Evolutionary conservation across 2,329 filamentous ascomycete species (phyloP), one percentile per base, ranked within the genome.

Genomic region (Diaporthe sp.): DNA sequence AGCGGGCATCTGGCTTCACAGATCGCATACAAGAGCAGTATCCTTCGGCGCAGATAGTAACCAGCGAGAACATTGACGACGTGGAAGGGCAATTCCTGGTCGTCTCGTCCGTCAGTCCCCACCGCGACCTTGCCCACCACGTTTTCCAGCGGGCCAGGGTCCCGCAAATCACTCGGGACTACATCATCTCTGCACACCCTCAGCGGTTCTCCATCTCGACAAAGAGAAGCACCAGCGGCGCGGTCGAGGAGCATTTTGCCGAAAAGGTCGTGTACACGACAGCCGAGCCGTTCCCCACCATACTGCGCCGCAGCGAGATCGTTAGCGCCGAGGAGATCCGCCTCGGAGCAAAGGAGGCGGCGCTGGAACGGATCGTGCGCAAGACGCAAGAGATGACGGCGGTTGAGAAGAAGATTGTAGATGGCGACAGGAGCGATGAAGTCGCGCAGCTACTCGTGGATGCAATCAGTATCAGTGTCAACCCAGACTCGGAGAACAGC

Each of bases 1-100:
- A 98, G 84, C 91, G 94, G 31, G 92, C 95, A 55, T 91, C 92
- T 1, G 92, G 92, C 6, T 98, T 98, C 80, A 95, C 94, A 1
- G 96, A 98, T 82, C 93, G 95, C 68, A 95, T 98, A 91, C 96
- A 97, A 82, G 94, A 96, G 82, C 93, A 97, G 80, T 95, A 98
- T 81, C 96, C 96, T 4, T 88, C 93, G 2, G 96, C 96, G 4
- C 94, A 97, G 80, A 93, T 98, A 76, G 87, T 97, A 57, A 92
- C 92, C 4, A 89, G 89, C 42, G 92, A 92, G 39, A 88, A 92
- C 71, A 88, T 92, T 15, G 94, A 96, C 76, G 94, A 97, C 80
- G 90, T 96, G 1, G 96, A 98, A 84, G 96, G 96, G 17, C 96
- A 98, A 80, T 98, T 94, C 84, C 83, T 98, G 72, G 92, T 97